Evolutionary conservation across 1,139 yeast species (phyloP).

Genomic region (Protomyces lactucae-debilis): DNA sequence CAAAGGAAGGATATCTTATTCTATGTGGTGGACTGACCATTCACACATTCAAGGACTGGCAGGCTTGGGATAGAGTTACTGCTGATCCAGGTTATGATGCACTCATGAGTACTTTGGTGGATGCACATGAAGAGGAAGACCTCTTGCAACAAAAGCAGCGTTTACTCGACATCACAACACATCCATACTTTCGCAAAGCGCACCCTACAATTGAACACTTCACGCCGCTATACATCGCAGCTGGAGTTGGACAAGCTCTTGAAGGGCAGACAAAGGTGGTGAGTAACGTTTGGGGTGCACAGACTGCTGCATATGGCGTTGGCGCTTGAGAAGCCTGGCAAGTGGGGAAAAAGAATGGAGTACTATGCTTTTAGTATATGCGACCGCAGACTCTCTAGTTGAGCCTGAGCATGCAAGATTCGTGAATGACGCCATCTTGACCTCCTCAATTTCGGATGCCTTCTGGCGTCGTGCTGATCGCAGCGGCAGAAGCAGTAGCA

Average conservation of each 20-base stretch:
- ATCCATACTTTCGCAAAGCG: slow-evolving; percentile 40
- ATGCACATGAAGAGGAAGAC: slow-evolving; percentile 38
- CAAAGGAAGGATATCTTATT: slow-evolving; percentile 51
- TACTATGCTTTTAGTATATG: background rate
- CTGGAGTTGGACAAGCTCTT: slow-evolving; percentile 49
- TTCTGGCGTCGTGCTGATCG: background rate
- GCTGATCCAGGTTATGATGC: slow-evolving; percentile 37
- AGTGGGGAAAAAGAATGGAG: background rate
- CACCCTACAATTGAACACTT: slow-evolving; percentile 77
- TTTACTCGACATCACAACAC: slow-evolving; percentile 41
- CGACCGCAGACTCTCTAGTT: too few species aligned
- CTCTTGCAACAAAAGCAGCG: slow-evolving; percentile 36
- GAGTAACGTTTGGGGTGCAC: slow-evolving; percentile 21
- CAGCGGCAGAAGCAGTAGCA: background rate
- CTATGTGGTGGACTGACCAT: slow-evolving; percentile 74
- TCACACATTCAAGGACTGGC: slow-evolving; percentile 61
- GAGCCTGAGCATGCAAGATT: too few species aligned
- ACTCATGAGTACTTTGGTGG: slow-evolving; percentile 48
- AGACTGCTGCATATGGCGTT: slow-evolving; percentile 17
- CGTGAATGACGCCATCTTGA: too few species aligned
- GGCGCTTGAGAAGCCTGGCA: background rate
- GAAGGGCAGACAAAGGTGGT: slow-evolving; percentile 39
- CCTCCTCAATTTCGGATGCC: too few species aligned
- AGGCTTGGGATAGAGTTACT: slow-evolving; percentile 35
- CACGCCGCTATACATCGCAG: slow-evolving; percentile 62